Evolutionary conservation across 495 filamentous ascomycete species (phyloP).

Genomic region (Haplographium delicatum): DNA sequence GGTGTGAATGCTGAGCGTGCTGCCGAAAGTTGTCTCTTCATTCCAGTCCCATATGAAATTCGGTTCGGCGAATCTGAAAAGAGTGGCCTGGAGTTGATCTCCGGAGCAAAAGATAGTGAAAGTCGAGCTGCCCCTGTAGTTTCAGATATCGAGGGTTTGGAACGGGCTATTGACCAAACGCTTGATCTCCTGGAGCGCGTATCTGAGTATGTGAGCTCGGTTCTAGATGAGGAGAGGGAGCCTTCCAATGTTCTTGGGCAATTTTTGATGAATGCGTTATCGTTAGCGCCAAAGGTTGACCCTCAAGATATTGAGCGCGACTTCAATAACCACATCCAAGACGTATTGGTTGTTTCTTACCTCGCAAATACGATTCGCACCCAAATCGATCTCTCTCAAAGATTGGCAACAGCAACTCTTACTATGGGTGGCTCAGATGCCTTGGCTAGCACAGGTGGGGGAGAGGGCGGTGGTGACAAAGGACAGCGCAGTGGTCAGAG

Average conservation of each 20-base stretch:
- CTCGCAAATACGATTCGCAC: slow-evolving; percentile 97
- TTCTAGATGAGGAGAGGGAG: slow-evolving; percentile 57
- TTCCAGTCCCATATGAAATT: slow-evolving; percentile 90
- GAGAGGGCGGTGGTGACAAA: slow-evolving; percentile 30
- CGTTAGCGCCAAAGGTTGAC: slow-evolving; percentile 90
- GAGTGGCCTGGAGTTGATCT: slow-evolving; percentile 80
- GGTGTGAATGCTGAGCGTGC: slow-evolving; percentile 93
- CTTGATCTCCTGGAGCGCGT: slow-evolving; percentile 85
- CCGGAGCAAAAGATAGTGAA: slow-evolving; percentile 73
- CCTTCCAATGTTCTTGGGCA: slow-evolving; percentile 85
- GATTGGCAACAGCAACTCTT: slow-evolving; percentile 79
- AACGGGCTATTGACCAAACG: slow-evolving; percentile 78
- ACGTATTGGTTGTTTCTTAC: slow-evolving; percentile 94
- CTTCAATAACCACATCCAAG: slow-evolving; percentile 99
- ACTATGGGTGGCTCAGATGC: slow-evolving; percentile 49
- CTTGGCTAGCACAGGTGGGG: slow-evolving; percentile 36
- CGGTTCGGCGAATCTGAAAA: slow-evolving; percentile 89
- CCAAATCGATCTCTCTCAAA: slow-evolving; percentile 95
- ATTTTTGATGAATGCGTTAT: slow-evolving; percentile 86
- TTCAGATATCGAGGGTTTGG: slow-evolving; percentile 83
- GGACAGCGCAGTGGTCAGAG: slow-evolving; percentile 35
- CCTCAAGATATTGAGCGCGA: slow-evolving; percentile 83
- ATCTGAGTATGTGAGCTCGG: slow-evolving; percentile 78
- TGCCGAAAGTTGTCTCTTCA: slow-evolving; percentile 91
- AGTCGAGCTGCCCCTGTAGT: slow-evolving; percentile 63